Evolutionary conservation across 108 stramenopile species (phyloP).

Genomic region (Discostella pseudostelligera): DNA sequence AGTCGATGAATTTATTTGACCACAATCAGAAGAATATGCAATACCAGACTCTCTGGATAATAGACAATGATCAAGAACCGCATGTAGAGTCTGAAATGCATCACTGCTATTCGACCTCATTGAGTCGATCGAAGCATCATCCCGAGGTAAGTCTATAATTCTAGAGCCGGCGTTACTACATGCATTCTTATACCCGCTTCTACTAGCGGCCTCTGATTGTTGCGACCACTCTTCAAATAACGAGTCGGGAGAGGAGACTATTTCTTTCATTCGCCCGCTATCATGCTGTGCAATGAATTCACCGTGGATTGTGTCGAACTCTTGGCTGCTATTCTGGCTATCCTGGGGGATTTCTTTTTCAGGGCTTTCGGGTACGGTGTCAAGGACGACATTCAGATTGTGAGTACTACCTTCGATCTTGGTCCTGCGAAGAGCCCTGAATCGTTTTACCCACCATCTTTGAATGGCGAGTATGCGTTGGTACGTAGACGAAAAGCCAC

Average conservation of each 20-base stretch:
- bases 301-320: constrained; percentile 11
- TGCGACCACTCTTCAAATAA: constrained; percentile 44
- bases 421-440: neutral
- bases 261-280: neutral
- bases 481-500: constrained; percentile 1
- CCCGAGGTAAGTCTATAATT: no score
- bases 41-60: no score
- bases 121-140: no score
- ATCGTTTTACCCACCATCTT: constrained; percentile 23
- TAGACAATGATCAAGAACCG: no score
- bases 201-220: constrained; percentile 9
- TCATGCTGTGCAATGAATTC: neutral
- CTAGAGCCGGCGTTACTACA: neutral
- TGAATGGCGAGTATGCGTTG: constrained; percentile 5
- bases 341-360: neutral
- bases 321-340: constrained; percentile 6
- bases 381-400: neutral
- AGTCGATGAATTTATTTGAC: neutral
- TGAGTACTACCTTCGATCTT: no score
- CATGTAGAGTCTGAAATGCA: neutral
- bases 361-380: neutral
- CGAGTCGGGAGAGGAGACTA: constrained; percentile 36
- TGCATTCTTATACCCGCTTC: neutral
- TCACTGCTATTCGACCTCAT: neutral
- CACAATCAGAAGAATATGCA: no score